Conservation (phyloP, 2,329 filamentous ascomycete species). For the Chrysosporium queenslandicum region DNA sequence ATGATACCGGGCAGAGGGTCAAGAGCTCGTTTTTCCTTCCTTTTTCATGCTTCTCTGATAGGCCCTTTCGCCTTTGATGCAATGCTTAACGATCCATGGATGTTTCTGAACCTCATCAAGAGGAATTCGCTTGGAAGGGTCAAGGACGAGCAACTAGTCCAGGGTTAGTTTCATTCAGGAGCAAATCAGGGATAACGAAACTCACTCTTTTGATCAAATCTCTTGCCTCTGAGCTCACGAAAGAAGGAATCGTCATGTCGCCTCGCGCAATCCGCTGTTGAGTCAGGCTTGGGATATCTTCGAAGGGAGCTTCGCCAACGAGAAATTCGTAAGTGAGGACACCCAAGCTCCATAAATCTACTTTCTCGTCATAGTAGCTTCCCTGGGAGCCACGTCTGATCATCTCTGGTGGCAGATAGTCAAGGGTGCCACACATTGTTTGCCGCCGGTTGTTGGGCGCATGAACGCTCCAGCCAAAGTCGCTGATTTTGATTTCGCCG, state of each 20-base stretch:
- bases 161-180: constrained; percentile 19
- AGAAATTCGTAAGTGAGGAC: constrained; percentile 95
- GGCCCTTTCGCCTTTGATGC: constrained; percentile 47
- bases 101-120: constrained; percentile 81
- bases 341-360: constrained; percentile 91
- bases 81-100: constrained; percentile 96
- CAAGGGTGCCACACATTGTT: constrained; percentile 93
- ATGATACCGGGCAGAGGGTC: not conserved
- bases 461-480: constrained; percentile 98
- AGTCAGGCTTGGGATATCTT: constrained; percentile 91
- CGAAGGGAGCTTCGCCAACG: constrained; percentile 91
- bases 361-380: constrained; percentile 89
- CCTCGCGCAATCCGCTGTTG: constrained; percentile 77
- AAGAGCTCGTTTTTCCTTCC: constrained; percentile 15
- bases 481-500: constrained; percentile 95
- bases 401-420: constrained; percentile 98
- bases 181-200: constrained; percentile 3
- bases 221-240: constrained; percentile 78
- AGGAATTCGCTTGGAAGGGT: constrained; percentile 85
- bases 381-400: constrained; percentile 68
- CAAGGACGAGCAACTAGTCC: constrained; percentile 67
- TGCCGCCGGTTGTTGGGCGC: constrained; percentile 87
- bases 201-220: constrained; percentile 85
- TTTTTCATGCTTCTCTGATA: constrained; percentile 36
- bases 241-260: constrained; percentile 86